Evolutionary conservation across 2,329 filamentous ascomycete genomes (phyloP), one percentile per base, ranked within the genome.

Genomic region (Stylonectria norvegica): DNA sequence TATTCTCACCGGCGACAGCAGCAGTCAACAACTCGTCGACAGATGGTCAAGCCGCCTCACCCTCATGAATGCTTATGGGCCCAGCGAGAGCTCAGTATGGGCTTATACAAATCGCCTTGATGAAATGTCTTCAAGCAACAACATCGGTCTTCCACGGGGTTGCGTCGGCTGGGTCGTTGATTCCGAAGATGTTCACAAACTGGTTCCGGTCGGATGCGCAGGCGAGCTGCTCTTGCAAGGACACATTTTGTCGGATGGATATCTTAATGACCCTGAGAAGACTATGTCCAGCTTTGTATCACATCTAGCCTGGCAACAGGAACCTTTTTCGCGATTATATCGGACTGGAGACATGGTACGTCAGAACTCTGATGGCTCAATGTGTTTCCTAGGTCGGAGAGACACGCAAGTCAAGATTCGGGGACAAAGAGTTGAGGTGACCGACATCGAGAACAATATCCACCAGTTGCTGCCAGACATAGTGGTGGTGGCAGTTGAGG

Each of bases 401-500:
- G 76, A 80, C 47, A 64, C 62, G 0, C 76, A 80, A 52, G 66
- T 79, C 27, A 81, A 81, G 49, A 57, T 80, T 8, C 65, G 68
- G 14, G 79, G 80, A 27, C 76, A 69, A 32, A 55, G 75, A 35
- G 63, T 76, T 38, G 79, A 73, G 55, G 60, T 73, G 0, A 47
- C 38, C 1, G 50, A 53, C 12, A 34, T 42, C 4, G 50, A 52
- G 25, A 25, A 47, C 7, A 40, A 47, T 3, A 33, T 52, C 9
- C 39, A 28, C 15, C 28, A 29, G 8, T 18, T 14, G 0, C 16
- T 40, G 0, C 33, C 29, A 12, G 27, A 19, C 2, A 11, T 29
- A 0, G 16, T 28, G 0, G 20, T 34, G 9, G 25, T 46, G 19
- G 29, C 31, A 5, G 40, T 35, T 17, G 40, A 46, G 8, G 19